phyloP scores from a whole-genome alignment of 495 filamentous ascomycete genomes.

The Neurospora sp. region DNA sequence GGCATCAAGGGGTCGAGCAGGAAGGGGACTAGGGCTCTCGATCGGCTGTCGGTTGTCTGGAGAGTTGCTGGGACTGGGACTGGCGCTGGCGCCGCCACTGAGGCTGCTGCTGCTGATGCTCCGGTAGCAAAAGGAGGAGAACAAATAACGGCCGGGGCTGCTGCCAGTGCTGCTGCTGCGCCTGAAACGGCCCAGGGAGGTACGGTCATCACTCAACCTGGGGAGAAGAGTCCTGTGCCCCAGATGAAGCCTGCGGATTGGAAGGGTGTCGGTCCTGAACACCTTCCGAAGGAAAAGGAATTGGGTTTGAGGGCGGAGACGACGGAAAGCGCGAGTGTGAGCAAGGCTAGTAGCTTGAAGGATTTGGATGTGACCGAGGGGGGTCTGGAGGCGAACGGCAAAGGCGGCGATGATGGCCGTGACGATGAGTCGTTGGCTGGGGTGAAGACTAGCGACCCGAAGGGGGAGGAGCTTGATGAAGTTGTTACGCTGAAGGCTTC shows the following conservation, averaged over 20 bases:
- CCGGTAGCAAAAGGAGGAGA: background rate
- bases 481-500: background rate
- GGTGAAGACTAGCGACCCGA: conserved; percentile 23
- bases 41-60: conserved; percentile 86
- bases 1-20: conserved; percentile 66
- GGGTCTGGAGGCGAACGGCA: background rate
- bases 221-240: conserved; percentile 51
- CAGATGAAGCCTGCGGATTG: conserved; percentile 64
- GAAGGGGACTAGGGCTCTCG: conserved; percentile 73
- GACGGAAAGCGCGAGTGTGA: conserved; percentile 51
- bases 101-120: conserved; percentile 5
- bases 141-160: conserved; percentile 6
- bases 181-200: conserved; percentile 13
- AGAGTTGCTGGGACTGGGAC: conserved; percentile 15
- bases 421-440: conserved; percentile 18
- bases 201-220: conserved; percentile 45
- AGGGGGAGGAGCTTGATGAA: conserved; percentile 21
- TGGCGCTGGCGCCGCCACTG: background rate
- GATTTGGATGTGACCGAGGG: conserved; percentile 11
- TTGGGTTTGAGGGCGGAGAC: conserved; percentile 56
- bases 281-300: conserved; percentile 42
- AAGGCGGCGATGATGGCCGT: background rate
- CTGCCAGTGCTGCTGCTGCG: background rate
- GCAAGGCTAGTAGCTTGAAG: conserved; percentile 46
- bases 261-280: conserved; percentile 42